Evolutionary conservation across 179 eudicot genomes (phyloP), one percentile per base, ranked within the genome.

Genomic region (Carnegiea gigantea): DNA sequence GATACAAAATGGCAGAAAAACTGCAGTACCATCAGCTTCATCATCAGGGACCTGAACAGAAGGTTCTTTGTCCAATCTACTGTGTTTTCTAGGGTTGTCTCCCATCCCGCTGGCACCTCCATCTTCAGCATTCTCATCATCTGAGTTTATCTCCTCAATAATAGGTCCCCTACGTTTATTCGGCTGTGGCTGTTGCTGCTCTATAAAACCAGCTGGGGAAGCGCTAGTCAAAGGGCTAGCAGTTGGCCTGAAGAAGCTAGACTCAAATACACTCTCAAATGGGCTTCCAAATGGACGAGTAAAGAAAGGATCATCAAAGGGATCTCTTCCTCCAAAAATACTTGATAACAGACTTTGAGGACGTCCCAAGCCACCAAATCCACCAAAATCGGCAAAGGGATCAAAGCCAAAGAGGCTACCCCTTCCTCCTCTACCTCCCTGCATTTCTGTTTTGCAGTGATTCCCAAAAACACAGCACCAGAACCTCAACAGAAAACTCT

Each of bases 141-240:
- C 99, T 53, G 97, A 94, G 84, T 88, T 81, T 85, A 95, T 28
- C 88, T 95, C 98, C 86, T 95, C 94, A 83, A 95, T 95, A 36
- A 95, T 83, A 13, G 97, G 97, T 8, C 99, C 98, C 86, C 92
- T 92, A 6, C 92, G 89, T 70, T 79, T 88, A 71, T 80, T 86
- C 30, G 85, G 82, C 68, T 83, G 96, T 44, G 93, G 83, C 68
- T 82, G 84, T 80, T 84, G 91, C 70, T 85, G 88, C 82, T 88
- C 93, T 80, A 88, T 79, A 75, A 90, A 86, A 44, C 91, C 90
- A 86, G 93, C 54, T 59, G 90, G 79, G 71, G 82, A 89, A 17
- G 88, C 79, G 77, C 78, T 79, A 46, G 79, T 8, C 64, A 92
- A 91, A 73, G 94, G 90, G 78, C 74, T 75, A 43, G 84, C 88